Evolutionary conservation across 2,329 filamentous ascomycete species (phyloP), one percentile per base, ranked within the genome.

Genomic region (Penicillium sp.): DNA sequence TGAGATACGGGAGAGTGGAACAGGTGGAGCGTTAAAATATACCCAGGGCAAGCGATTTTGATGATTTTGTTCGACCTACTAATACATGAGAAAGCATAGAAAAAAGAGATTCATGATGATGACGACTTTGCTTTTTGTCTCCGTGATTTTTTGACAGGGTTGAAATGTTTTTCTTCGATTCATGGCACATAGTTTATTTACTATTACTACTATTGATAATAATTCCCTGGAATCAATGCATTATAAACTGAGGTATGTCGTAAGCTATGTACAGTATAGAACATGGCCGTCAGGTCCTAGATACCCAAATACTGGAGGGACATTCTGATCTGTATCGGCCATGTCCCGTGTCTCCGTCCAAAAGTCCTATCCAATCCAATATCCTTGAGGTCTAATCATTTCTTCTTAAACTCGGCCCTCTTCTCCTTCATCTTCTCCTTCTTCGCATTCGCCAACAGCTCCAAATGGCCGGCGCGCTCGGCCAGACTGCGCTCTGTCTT

Each of bases 401-500:
- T 56, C 26, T 59, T 56, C 48, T 59, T 59, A 23, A 20, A 56
- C 35, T 59, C 56, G 5, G 52, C 35, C 53, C 65, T 68, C 55
- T 69, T 68, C 61, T 68, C 70, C 59, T 61, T 65, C 64, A 75
- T 75, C 63, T 71, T 77, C 59, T 83, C 79, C 71, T 82, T 86
- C 79, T 87, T 88, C 12, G 85, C 86, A 2, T 85, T 85, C 57
- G 78, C 79, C 65, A 90, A 69, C 65, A 90, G 67, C 70, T 90
- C 87, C 66, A 90, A 66, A 78, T 90, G 87, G 14, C 87, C 87
- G 5, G 86, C 87, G 65, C 83, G 83, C 60, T 83, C 77, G 12
- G 86, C 87, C 9, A 90, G 77, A 60, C 79, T 81, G 59, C 81
- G 81, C 67, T 90, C 87, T n/a, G 87, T 90, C 73, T 83, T 78